Conservation (phyloP, 1,284 basidiomycete genomes). For the Inonotus obliquus region DNA sequence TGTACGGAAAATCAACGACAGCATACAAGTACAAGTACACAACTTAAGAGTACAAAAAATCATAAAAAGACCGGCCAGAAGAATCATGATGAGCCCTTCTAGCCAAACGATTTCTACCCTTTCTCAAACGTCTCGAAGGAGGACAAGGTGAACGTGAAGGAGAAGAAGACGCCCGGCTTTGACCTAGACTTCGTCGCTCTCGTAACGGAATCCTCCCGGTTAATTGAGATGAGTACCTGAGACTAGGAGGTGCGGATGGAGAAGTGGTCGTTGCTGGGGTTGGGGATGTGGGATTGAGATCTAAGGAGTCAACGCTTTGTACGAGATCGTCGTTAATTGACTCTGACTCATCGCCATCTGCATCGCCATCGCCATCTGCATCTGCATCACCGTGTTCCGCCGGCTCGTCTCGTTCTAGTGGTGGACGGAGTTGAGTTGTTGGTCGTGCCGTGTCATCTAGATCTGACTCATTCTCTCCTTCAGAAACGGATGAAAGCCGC, state of each 20-base stretch:
- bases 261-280: slow-evolving; percentile 17
- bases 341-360: slow-evolving; percentile 20
- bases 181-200: slow-evolving; percentile 35
- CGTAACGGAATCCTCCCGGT: slow-evolving; percentile 11
- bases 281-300: slow-evolving; percentile 20
- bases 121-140: slow-evolving; percentile 31
- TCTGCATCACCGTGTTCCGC: slow-evolving; percentile 27
- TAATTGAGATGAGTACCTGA: slow-evolving; percentile 12
- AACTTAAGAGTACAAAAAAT: slow-evolving; percentile 37
- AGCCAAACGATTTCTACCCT: slow-evolving; percentile 16
- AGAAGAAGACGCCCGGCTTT: slow-evolving; percentile 12
- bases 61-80: slow-evolving; percentile 32
- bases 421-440: slow-evolving; percentile 20
- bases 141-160: slow-evolving; percentile 17
- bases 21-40: neutral
- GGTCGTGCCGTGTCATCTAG: neutral
- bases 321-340: slow-evolving; percentile 24
- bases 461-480: slow-evolving; percentile 5
- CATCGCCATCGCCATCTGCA: slow-evolving; percentile 2
- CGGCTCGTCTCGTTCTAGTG: slow-evolving; percentile 20
- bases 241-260: too few relatives aligned
- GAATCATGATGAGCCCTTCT: neutral
- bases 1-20: neutral
- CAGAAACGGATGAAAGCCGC: slow-evolving; percentile 18
- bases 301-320: slow-evolving; percentile 30